These are phyloP conservation scores for Aspergillus mulundensis DNA, from an alignment of 495 filamentous ascomycete genomes.

Conservation along the genomic window DNA sequence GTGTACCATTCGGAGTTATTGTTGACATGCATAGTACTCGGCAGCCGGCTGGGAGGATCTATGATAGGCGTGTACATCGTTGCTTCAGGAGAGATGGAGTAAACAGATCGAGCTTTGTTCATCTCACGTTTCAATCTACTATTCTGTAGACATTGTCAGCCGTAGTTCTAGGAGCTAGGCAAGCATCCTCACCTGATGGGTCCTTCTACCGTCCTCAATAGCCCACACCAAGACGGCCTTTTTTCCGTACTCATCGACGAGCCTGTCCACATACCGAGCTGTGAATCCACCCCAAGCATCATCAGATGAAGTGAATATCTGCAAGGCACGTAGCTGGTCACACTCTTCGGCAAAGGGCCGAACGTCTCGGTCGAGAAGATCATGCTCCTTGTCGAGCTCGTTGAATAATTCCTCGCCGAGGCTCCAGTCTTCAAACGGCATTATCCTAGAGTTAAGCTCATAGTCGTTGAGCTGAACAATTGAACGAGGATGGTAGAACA, in stretches of 20 bases:
- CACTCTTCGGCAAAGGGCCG: constrained; percentile 87
- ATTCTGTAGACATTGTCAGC: constrained; percentile 33
- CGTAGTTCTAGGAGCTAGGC: not conserved
- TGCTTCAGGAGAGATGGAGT: constrained; percentile 62
- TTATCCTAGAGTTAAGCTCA: constrained; percentile 67
- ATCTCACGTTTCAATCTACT: constrained; percentile 44
- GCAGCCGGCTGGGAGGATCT: constrained; percentile 52
- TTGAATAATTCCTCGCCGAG: constrained; percentile 80
- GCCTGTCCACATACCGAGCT: constrained; percentile 68
- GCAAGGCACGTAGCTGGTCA: constrained; percentile 84
- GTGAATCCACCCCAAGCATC: constrained; percentile 95
- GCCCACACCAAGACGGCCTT: constrained; percentile 82
- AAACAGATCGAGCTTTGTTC: constrained; percentile 67
- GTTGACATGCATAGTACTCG: constrained; percentile 60
- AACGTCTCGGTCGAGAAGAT: constrained; percentile 83
- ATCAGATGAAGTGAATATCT: constrained; percentile 72
- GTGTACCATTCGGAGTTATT: constrained; percentile 71
- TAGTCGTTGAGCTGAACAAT: constrained; percentile 86
- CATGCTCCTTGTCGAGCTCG: constrained; percentile 76
- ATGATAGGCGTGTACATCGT: constrained; percentile 78
- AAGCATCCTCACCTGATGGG: constrained; percentile 49
- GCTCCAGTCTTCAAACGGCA: constrained; percentile 80
- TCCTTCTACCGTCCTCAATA: constrained; percentile 58
- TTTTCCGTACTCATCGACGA: constrained; percentile 91
- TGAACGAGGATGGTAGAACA: constrained; percentile 89